phyloP scores from a whole-genome alignment of 176 grass and related monocot species.

The Tillandsia leiboldiana region DNA sequence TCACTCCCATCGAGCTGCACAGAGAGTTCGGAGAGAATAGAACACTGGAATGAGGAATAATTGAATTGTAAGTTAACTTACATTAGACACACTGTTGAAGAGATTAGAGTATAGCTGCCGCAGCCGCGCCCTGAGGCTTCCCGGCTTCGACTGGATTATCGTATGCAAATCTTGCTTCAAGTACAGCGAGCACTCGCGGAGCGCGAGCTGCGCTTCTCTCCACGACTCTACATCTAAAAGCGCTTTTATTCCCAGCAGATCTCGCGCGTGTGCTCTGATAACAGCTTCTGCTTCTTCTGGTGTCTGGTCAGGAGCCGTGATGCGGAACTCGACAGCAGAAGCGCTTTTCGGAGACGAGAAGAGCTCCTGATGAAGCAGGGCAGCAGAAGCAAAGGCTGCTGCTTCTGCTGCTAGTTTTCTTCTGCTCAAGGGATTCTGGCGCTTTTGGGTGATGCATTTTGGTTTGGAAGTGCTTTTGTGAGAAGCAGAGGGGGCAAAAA shows the following conservation, averaged over 20 bases:
- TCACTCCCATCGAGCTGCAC: too few species aligned
- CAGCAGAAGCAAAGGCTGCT: slow-evolving; percentile 9
- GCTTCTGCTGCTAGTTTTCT: slow-evolving; percentile 22
- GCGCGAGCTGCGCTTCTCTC: slow-evolving; percentile 44
- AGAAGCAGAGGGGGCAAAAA: slow-evolving; percentile 1
- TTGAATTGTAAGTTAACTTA: slow-evolving; percentile 6
- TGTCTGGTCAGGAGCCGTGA: slow-evolving; percentile 49
- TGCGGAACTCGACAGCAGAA: slow-evolving; percentile 42
- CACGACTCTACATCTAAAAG: slow-evolving; percentile 68
- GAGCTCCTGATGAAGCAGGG: slow-evolving; percentile 29
- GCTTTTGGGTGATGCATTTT: background rate
- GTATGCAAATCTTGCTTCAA: slow-evolving; percentile 89
- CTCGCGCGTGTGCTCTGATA: slow-evolving; percentile 41
- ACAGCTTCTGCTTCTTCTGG: slow-evolving; percentile 51
- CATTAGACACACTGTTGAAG: slow-evolving; percentile 65
- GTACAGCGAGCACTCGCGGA: slow-evolving; percentile 44
- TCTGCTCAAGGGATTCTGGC: slow-evolving; percentile 15
- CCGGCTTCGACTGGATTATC: slow-evolving; percentile 59
- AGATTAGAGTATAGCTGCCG: slow-evolving; percentile 65
- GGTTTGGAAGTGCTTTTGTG: slow-evolving; percentile 15
- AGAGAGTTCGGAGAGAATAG: background rate
- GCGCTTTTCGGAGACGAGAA: slow-evolving; percentile 16
- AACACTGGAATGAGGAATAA: background rate
- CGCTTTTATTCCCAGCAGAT: slow-evolving; percentile 48
- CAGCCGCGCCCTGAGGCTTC: slow-evolving; percentile 39